Percentiles rank a stretch among this genome's conserved stretches.
Evolutionary conservation across 1,284 basidiomycete genomes (phyloP).

Genomic region (Marasmius fiardii): DNA sequence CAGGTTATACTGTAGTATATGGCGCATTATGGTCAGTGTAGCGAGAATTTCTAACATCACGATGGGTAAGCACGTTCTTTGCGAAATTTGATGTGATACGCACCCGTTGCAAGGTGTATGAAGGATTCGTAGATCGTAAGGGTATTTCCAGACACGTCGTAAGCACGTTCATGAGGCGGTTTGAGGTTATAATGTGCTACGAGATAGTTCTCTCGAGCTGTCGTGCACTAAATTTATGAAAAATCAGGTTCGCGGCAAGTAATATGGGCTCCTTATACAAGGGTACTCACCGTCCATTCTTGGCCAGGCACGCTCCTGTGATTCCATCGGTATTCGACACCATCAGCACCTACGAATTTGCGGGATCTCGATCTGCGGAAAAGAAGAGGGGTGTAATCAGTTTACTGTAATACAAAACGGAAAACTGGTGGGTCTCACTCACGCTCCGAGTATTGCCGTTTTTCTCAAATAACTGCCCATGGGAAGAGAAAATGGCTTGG

Average conservation of each 20-base stretch:
- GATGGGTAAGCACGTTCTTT: background rate
- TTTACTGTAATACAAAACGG: constrained; percentile 2
- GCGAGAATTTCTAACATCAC: background rate
- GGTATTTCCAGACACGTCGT: constrained; percentile 62
- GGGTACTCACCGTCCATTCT: constrained; percentile 63
- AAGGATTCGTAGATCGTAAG: constrained; percentile 60
- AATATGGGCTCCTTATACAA: constrained; percentile 2
- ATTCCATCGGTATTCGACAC: constrained; percentile 64
- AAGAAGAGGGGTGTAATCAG: background rate
- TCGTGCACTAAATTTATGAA: constrained; percentile 46
- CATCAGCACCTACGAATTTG: constrained; percentile 64
- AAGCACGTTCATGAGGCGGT: constrained; percentile 46
- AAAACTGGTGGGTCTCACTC: constrained; percentile 22
- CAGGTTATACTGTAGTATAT: constrained; percentile 1
- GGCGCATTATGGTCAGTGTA: constrained; percentile 3
- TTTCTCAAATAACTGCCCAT: constrained; percentile 62
- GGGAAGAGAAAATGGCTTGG: constrained; percentile 35
- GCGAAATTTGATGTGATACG: constrained; percentile 18
- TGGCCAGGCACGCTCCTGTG: constrained; percentile 47
- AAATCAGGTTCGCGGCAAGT: constrained; percentile 8
- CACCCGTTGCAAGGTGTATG: constrained; percentile 53
- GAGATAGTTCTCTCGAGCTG: constrained; percentile 42
- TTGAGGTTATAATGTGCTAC: constrained; percentile 62
- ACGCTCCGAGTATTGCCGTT: constrained; percentile 62
- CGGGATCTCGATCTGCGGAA: constrained; percentile 51